Base-by-base conservation (phyloP, 768 basidiomycete species). In the Leccinum aurantiacum region DNA sequence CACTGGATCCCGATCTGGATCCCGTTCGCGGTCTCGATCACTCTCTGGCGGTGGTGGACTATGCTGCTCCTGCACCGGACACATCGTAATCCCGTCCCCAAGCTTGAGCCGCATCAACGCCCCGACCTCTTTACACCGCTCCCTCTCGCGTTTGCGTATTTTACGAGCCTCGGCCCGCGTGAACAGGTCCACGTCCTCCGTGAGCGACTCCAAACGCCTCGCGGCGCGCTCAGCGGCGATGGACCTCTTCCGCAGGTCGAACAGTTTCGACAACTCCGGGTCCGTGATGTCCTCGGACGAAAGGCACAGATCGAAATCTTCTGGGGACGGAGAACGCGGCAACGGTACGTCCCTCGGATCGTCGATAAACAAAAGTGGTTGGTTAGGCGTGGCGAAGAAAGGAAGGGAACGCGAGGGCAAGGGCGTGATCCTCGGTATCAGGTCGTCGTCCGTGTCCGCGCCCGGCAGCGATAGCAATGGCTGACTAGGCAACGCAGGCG, bases 21-120 rank as follows among this genome's bases (percentile, higher is more conserved):
- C 31, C 31, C 31, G 31, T 33, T 33, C 31, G 31, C 65, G 65
- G n/a, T 41, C 41, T 41, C n/a, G 67, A 9, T 70, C 64, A n/a
- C 50, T 54, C 41, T 70, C 73, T 50, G 68, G 66, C 6, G 44
- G 11, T 22, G 44, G 44, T 1, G 44, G 44, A 46, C 44, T 46
- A 25, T 64, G 69, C 53, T 56, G 63, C 57, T 69, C 69, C 57
- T 69, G 68, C 5, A 19, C 11, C 19, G 68, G 65, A 58, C 58
- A 63, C 15, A 59, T 60, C 7, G 60, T 48, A 17, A 74, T 59
- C 51, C 64, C 64, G 50, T 74, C 72, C 22, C 69, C 75, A 62
- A 84, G 65, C 72, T 87, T 88, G 61, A 87, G 68, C 65, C 83
- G 76, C 62, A 88, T 71, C 60, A 88, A 74, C 35, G 82, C 76